These are phyloP conservation scores for Blastomyces emzantsi DNA, from an alignment of 2,329 filamentous ascomycete genomes.

Conservation along the genomic window DNA sequence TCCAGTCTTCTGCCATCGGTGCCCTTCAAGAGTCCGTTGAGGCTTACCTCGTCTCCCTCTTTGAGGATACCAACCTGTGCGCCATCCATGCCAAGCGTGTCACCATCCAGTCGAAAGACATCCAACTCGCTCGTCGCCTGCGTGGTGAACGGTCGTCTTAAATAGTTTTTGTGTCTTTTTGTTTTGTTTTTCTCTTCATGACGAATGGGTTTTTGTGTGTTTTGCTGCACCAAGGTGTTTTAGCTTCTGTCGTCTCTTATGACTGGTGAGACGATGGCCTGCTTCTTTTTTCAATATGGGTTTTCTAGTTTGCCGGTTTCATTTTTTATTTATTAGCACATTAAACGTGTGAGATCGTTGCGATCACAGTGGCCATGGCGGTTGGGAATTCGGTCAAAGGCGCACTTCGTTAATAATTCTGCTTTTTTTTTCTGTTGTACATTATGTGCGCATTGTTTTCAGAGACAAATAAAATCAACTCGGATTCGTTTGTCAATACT, in stretches of 20 bases:
- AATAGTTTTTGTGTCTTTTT: slow-evolving; percentile 30
- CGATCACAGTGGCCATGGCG: slow-evolving; percentile 10
- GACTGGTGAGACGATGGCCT: slow-evolving; percentile 4
- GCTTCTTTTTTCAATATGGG: background rate
- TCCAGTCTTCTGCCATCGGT: slow-evolving; percentile 96
- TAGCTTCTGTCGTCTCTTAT: background rate
- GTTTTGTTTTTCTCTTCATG: slow-evolving; percentile 29
- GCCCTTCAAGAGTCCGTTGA: slow-evolving; percentile 98
- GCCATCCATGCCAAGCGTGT: slow-evolving; percentile 99
- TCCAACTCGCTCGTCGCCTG: slow-evolving; percentile 90
- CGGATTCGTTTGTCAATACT: background rate
- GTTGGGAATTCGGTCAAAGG: slow-evolving; percentile 15
- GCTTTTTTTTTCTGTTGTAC: slow-evolving; percentile 9
- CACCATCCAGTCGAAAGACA: slow-evolving; percentile 90
- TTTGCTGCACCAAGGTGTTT: slow-evolving; percentile 7
- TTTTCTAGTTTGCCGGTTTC: background rate
- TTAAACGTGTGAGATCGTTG: slow-evolving; percentile 5
- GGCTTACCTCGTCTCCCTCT: slow-evolving; percentile 96
- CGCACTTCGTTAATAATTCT: slow-evolving; percentile 10
- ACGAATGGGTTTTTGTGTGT: slow-evolving; percentile 33
- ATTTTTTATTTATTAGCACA: slow-evolving; percentile 3
- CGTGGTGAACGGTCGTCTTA: slow-evolving; percentile 89
- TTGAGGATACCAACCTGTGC: slow-evolving; percentile 97
- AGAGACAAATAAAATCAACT: background rate
- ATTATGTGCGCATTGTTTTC: slow-evolving; percentile 7